Conservation (phyloP, 441 rosid genomes). For the Euphorbia celastroides region DNA sequence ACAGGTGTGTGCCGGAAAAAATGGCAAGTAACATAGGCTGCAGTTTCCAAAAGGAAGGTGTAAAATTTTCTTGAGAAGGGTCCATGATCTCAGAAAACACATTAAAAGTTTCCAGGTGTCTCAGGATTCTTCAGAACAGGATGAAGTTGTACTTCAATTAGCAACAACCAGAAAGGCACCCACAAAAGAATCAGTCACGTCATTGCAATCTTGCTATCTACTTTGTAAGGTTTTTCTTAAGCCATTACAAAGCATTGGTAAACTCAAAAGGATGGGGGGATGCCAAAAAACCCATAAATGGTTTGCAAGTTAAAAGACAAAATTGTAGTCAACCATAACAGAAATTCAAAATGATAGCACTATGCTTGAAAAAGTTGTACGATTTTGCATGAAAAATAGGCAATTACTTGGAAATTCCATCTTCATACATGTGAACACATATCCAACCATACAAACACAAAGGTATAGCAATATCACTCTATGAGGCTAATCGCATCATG, state of each 20-base stretch:
- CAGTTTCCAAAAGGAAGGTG: too few species aligned
- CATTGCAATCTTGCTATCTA: background rate
- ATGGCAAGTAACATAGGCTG: too few species aligned
- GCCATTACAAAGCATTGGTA: background rate
- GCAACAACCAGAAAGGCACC: background rate
- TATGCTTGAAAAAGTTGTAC: background rate
- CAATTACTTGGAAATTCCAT: too few species aligned
- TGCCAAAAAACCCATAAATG: too few species aligned
- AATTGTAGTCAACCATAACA: background rate
- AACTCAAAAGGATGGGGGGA: too few species aligned
- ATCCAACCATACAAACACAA: background rate
- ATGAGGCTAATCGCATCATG: too few species aligned
- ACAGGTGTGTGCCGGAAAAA: too few species aligned
- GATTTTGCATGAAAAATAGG: background rate
- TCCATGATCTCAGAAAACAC: too few species aligned
- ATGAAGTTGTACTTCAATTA: background rate
- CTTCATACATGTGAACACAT: too few species aligned
- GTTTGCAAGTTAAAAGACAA: background rate
- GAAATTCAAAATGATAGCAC: background rate
- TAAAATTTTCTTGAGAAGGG: too few species aligned
- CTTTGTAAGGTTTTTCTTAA: background rate
- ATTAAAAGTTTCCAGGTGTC: too few species aligned
- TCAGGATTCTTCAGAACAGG: background rate
- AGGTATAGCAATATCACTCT: too few species aligned
- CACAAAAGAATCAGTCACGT: background rate